Percentiles rank a stretch among this genome's conserved stretches.
These are phyloP conservation scores for Tricholoma saponaceum DNA, from an alignment of 768 basidiomycete species.

Conservation along the genomic window DNA sequence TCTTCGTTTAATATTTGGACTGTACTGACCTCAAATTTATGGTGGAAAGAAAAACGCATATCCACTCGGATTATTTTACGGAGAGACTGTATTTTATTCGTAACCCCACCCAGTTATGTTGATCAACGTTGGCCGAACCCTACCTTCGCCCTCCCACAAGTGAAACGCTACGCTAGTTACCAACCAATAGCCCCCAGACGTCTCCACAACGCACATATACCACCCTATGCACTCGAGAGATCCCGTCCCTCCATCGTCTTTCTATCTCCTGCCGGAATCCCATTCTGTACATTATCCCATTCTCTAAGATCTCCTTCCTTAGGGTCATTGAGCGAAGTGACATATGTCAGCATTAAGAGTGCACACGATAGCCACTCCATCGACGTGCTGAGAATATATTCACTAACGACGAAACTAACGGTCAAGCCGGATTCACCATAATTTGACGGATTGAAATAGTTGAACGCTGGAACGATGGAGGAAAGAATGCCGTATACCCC, in stretches of 20 bases:
- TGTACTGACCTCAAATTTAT: too few species aligned
- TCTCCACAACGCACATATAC: too few species aligned
- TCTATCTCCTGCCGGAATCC: neutral
- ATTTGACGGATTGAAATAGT: slow-evolving; percentile 22
- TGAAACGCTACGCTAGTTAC: too few species aligned
- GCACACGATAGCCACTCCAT: slow-evolving; percentile 25
- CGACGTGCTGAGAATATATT: slow-evolving; percentile 22
- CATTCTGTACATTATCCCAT: slow-evolving; percentile 5
- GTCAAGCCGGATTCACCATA: slow-evolving; percentile 18
- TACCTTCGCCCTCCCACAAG: too few species aligned
- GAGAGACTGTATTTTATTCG: too few species aligned
- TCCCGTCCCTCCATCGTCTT: neutral
- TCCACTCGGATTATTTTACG: too few species aligned
- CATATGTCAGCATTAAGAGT: slow-evolving; percentile 16
- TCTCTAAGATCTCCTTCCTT: slow-evolving; percentile 9
- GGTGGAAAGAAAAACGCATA: too few species aligned
- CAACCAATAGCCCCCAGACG: too few species aligned
- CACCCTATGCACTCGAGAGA: neutral
- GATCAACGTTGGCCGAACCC: neutral
- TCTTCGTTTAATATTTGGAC: too few species aligned
- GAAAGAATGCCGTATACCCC: slow-evolving; percentile 29
- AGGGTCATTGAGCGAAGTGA: slow-evolving; percentile 19
- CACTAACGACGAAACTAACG: slow-evolving; percentile 20
- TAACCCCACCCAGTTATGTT: too few species aligned
- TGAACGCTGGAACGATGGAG: slow-evolving; percentile 19